Percentiles rank a stretch among this genome's conserved stretches.
These are phyloP conservation scores for Amylostereum areolatum DNA, from an alignment of 1,284 basidiomycete genomes.

Conservation along the genomic window DNA sequence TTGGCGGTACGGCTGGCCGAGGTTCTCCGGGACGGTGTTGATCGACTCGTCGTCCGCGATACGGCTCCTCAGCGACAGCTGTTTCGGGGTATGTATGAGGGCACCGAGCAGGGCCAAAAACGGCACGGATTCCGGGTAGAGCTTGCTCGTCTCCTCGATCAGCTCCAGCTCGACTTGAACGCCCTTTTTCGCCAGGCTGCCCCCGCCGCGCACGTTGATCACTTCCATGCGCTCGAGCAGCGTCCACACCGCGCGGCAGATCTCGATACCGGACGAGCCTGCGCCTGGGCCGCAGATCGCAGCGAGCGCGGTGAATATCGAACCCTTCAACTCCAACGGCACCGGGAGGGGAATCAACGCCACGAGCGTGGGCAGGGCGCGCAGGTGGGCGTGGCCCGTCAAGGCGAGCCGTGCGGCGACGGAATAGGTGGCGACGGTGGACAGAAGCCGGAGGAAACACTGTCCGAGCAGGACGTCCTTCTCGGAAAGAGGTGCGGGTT, in stretches of 20 bases:
- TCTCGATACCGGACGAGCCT: slow-evolving; percentile 67
- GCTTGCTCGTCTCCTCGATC: slow-evolving; percentile 71
- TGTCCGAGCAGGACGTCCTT: slow-evolving; percentile 78
- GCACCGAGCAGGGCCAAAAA: slow-evolving; percentile 82
- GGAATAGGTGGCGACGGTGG: slow-evolving; percentile 76
- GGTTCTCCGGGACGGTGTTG: slow-evolving; percentile 70
- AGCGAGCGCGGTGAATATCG: slow-evolving; percentile 77
- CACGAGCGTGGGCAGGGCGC: slow-evolving; percentile 75
- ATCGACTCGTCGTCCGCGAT: slow-evolving; percentile 54
- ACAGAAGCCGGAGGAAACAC: slow-evolving; percentile 77
- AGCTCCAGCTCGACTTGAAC: slow-evolving; percentile 82
- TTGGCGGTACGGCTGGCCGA: slow-evolving; percentile 70
- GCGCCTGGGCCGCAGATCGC: slow-evolving; percentile 81
- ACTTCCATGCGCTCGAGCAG: slow-evolving; percentile 81
- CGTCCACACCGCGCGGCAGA: slow-evolving; percentile 79
- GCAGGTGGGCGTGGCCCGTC: slow-evolving; percentile 71
- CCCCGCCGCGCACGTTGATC: slow-evolving; percentile 60
- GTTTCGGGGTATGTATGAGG: slow-evolving; percentile 74
- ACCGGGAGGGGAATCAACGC: slow-evolving; percentile 76
- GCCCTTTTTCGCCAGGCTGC: slow-evolving; percentile 50
- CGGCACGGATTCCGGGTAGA: slow-evolving; percentile 85
- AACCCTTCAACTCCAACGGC: slow-evolving; percentile 89
- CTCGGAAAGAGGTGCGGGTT: slow-evolving; percentile 44
- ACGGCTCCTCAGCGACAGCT: slow-evolving; percentile 52
- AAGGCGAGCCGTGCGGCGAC: slow-evolving; percentile 77